Evolutionary conservation across 2,329 filamentous ascomycete species (phyloP).

Genomic region (Alternaria ethzedia): DNA sequence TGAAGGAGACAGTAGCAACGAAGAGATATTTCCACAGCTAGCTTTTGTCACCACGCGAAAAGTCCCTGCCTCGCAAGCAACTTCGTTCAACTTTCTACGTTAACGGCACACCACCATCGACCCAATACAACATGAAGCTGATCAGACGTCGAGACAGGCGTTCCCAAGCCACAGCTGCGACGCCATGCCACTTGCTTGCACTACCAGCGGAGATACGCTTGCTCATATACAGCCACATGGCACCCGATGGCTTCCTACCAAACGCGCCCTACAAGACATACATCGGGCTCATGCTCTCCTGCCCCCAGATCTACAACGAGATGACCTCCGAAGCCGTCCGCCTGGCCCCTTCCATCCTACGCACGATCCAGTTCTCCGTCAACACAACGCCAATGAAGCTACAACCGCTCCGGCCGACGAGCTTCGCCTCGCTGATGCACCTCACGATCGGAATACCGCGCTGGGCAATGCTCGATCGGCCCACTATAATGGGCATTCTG

Average conservation of each 20-base stretch:
- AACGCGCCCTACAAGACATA: not conserved
- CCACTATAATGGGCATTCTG: not conserved
- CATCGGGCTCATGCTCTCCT: conserved; percentile 5
- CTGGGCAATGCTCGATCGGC: not conserved
- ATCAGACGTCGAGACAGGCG: not conserved
- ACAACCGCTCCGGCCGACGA: not conserved
- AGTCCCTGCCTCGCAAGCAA: not conserved
- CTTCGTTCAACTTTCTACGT: not conserved
- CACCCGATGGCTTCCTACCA: not conserved
- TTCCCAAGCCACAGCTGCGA: not conserved
- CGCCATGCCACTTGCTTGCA: not conserved
- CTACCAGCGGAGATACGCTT: not conserved
- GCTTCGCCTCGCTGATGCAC: conserved; percentile 1
- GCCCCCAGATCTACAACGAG: conserved; percentile 5
- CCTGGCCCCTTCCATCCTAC: not conserved
- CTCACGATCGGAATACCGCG: not conserved
- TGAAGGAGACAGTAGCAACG: not conserved
- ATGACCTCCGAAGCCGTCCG: conserved; percentile 1
- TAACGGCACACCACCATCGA: not conserved
- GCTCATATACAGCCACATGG: not conserved
- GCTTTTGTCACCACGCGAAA: not conserved
- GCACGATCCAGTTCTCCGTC: not conserved
- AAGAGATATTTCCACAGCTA: not conserved
- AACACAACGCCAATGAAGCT: not conserved
- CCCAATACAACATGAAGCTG: not conserved